Base-by-base conservation (phyloP, 1,139 yeast species). In the Martiniozyma asiatica region DNA sequence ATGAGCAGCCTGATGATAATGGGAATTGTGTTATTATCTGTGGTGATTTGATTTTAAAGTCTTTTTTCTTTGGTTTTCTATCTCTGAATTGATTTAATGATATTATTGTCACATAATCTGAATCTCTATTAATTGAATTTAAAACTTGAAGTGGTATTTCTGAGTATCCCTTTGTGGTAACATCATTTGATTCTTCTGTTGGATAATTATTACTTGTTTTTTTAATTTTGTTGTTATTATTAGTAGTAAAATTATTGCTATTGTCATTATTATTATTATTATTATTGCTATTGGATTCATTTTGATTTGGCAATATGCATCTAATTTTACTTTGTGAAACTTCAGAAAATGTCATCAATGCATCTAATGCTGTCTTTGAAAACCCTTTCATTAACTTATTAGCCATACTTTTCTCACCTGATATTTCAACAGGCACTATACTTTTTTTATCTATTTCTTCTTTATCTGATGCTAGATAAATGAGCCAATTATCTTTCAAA, bases 1-100 rank as follows among this genome's bases (percentile, higher is more conserved):
- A 56, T 0, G 84, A 73, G 12, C 76, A 62, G 0, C 82, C 84
- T 15, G 71, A 73, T 0, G 78, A 62, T 29, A 82, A 68, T 24
- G 64, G 61, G 45, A 76, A 73, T 10, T 62, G 53, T n/a, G 70
- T 68, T 39, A 74, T 43, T 1, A 59, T 55, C 32, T 52, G 52
- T 33, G 11, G 16, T 12, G 30, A 20, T 8, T 25, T 16, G 4
- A 27, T 19, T 10, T 61, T 65, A 18, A 17, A 17, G 8, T 17
- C 8, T n/a, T n/a, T n/a, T 6, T 17, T 8, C 6, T 17, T 17
- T 17, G 18, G 8, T 8, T 62, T 59, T 5, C 53, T 42, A 25
- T 75, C 49, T 40, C 73, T 37, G 17, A 42, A 20, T 24, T 15
- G 6, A 16, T 11, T 6, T 17, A 17, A 17, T 17, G 18, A 17